Conservation (phyloP, 2,329 filamentous ascomycete genomes). For the Ophiostoma sp. region DNA sequence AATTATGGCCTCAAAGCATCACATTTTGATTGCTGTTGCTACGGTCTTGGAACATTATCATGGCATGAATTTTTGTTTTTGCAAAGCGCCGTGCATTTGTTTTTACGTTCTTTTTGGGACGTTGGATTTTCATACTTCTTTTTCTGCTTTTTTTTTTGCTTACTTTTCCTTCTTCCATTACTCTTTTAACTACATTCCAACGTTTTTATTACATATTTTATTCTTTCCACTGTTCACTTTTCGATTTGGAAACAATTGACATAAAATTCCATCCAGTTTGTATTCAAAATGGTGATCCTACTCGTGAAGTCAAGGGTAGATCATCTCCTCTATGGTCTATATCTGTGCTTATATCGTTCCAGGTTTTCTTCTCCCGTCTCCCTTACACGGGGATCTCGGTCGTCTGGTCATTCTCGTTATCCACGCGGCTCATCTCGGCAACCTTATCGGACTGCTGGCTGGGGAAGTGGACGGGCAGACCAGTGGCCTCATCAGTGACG, state of each 20-base stretch:
- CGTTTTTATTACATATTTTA: neutral
- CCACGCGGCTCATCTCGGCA: neutral
- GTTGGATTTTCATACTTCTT: conserved; percentile 31
- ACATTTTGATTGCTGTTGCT: neutral
- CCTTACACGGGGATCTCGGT: neutral
- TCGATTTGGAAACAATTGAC: too few species aligned
- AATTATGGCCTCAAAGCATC: neutral
- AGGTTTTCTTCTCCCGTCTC: neutral
- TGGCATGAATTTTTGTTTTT: neutral
- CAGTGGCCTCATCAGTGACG: conserved; percentile 8
- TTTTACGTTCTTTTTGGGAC: conserved; percentile 30
- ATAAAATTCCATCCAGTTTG: neutral
- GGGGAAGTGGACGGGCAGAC: neutral
- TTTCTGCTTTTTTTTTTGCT: neutral
- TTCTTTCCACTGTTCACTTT: too few species aligned
- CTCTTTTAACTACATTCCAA: neutral
- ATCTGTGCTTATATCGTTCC: neutral
- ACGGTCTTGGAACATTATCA: neutral
- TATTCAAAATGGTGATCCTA: neutral
- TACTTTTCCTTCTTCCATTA: neutral
- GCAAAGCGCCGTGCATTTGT: neutral
- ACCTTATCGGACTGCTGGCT: neutral
- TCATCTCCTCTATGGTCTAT: neutral
- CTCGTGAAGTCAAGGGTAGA: neutral
- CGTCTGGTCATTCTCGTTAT: neutral